A percentile compares a stretch with the other conserved stretches of the same genome.
These are phyloP conservation scores for Aspergillus jensenii DNA, from an alignment of 2,329 filamentous ascomycete genomes.

Conservation along the genomic window DNA sequence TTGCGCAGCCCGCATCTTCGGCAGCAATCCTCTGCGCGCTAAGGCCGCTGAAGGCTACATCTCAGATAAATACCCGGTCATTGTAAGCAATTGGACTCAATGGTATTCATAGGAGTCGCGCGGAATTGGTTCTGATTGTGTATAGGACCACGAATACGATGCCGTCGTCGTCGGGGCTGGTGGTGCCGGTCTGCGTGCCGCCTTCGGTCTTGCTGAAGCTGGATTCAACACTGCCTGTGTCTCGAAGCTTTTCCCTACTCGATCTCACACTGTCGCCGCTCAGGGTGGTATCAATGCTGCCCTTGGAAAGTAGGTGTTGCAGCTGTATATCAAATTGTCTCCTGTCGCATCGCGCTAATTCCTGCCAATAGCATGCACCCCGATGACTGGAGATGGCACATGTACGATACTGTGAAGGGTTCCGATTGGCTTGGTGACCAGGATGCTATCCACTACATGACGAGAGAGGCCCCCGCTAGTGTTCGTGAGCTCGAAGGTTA, in stretches of 20 bases:
- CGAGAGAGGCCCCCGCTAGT: constrained; percentile 83
- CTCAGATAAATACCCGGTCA: constrained; percentile 88
- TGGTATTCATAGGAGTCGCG: background rate
- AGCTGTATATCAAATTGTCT: background rate
- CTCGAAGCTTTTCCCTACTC: constrained; percentile 63
- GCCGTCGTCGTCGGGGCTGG: constrained; percentile 76
- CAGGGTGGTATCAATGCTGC: constrained; percentile 62
- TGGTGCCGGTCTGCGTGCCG: constrained; percentile 63
- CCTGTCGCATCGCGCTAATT: constrained; percentile 19
- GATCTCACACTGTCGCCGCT: constrained; percentile 66
- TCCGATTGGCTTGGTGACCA: constrained; percentile 97
- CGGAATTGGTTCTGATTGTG: constrained; percentile 20
- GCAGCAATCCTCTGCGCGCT: constrained; percentile 80
- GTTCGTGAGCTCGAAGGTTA: constrained; percentile 97
- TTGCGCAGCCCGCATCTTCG: constrained; percentile 74
- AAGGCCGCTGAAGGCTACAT: constrained; percentile 90
- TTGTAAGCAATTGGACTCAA: constrained; percentile 60
- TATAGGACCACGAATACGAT: constrained; percentile 95
- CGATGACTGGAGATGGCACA: constrained; percentile 99
- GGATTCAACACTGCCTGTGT: constrained; percentile 66
- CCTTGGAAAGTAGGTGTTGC: constrained; percentile 41
- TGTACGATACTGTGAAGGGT: constrained; percentile 98
- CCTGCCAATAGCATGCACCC: constrained; percentile 76
- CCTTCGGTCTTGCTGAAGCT: constrained; percentile 63
- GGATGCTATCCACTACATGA: constrained; percentile 99